phyloP scores from a whole-genome alignment of 2,329 filamentous ascomycete species.

The Stagonosporopsis rhizophila region DNA sequence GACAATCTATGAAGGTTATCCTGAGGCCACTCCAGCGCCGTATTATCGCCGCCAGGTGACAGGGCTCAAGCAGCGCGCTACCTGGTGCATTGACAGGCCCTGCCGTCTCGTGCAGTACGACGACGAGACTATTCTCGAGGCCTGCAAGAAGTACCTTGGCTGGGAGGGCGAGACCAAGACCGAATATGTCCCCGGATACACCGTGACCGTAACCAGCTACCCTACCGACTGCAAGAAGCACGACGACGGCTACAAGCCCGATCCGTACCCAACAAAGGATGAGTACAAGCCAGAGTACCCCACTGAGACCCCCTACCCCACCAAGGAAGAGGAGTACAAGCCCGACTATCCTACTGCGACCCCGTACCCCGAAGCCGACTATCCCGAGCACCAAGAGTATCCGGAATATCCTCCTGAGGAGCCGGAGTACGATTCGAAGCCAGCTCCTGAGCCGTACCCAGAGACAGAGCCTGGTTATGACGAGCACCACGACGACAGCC shows the following conservation, averaged over 20 bases:
- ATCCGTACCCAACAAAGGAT: constrained; percentile 2
- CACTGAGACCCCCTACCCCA: background rate
- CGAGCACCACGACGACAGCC: constrained; percentile 1
- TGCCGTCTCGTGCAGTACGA: constrained; percentile 24
- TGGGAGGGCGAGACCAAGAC: background rate
- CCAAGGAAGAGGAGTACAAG: background rate
- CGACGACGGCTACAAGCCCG: constrained; percentile 1
- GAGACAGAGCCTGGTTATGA: background rate
- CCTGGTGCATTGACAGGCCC: constrained; percentile 23
- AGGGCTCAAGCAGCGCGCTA: background rate
- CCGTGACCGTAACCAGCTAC: constrained; percentile 11
- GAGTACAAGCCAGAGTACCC: background rate
- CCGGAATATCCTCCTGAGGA: background rate
- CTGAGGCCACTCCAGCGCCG: constrained; percentile 7
- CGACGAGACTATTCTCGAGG: constrained; percentile 15
- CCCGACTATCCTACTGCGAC: background rate
- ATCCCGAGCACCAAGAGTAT: background rate
- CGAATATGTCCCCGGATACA: constrained; percentile 5
- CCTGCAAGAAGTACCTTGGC: constrained; percentile 22
- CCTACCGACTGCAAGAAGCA: constrained; percentile 15
- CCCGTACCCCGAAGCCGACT: background rate
- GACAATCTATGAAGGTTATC: constrained; percentile 9
- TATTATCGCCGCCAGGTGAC: constrained; percentile 6
- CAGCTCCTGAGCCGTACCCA: background rate
- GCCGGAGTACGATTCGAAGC: background rate